A percentile compares a stretch with the other conserved stretches of the same genome.
Conservation (phyloP, 495 filamentous ascomycete species). For the Hyaloscypha finlandica region DNA sequence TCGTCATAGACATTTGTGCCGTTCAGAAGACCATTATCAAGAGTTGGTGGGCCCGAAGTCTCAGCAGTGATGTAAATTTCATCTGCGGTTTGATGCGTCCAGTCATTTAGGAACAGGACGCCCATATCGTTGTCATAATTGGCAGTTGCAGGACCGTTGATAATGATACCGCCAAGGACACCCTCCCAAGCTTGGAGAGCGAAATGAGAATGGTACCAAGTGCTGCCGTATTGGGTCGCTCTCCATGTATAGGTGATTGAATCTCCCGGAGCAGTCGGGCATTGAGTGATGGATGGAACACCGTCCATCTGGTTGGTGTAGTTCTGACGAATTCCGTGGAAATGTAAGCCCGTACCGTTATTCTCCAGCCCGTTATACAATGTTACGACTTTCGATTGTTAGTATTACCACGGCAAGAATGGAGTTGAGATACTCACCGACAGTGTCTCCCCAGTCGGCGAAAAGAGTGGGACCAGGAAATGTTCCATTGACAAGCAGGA, state of each 20-base stretch:
- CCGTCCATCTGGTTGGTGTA: slow-evolving; percentile 64
- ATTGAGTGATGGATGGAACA: slow-evolving; percentile 61
- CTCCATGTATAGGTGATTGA: slow-evolving; percentile 46
- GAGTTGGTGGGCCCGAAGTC: slow-evolving; percentile 41
- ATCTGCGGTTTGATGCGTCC: slow-evolving; percentile 43
- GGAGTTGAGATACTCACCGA: slow-evolving; percentile 25
- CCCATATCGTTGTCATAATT: slow-evolving; percentile 42
- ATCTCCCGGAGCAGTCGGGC: slow-evolving; percentile 58
- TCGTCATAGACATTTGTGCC: slow-evolving; percentile 41
- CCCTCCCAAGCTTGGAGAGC: slow-evolving; percentile 51
- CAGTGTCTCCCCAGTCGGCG: slow-evolving; percentile 44
- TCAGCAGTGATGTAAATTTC: slow-evolving; percentile 39
- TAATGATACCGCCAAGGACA: slow-evolving; percentile 49
- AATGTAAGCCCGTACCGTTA: slow-evolving; percentile 51
- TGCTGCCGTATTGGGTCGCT: slow-evolving; percentile 47
- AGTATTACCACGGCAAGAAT: background rate
- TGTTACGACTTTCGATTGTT: slow-evolving; percentile 9
- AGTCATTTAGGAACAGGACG: slow-evolving; percentile 28
- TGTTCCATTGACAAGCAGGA: slow-evolving; percentile 31
- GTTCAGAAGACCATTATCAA: slow-evolving; percentile 53
- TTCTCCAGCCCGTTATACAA: slow-evolving; percentile 23
- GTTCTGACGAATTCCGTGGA: slow-evolving; percentile 66
- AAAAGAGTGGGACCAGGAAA: slow-evolving; percentile 35
- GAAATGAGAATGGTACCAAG: slow-evolving; percentile 46
- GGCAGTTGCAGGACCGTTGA: slow-evolving; percentile 49